Evolutionary conservation across 2,329 filamentous ascomycete species (phyloP).

Genomic region (Blumeria graminis): DNA sequence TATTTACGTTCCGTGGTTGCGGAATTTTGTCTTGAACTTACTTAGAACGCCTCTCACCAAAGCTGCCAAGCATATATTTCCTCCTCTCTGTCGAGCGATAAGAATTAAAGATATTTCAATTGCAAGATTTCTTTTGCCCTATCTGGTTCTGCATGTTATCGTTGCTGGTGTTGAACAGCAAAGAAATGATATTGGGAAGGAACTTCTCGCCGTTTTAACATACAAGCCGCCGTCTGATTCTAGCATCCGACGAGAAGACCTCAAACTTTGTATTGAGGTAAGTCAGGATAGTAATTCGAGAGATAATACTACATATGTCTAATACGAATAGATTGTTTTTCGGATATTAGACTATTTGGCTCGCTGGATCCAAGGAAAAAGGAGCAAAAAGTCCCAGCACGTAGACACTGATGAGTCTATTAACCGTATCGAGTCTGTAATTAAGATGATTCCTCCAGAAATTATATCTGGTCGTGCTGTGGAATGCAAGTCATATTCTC

Average conservation of each 20-base stretch:
- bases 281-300: conserved; percentile 9
- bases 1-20: conserved; percentile 61
- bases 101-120: conserved; percentile 69
- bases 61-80: conserved; percentile 56
- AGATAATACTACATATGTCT: neutral
- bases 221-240: conserved; percentile 25
- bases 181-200: conserved; percentile 36
- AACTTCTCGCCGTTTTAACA: conserved; percentile 52
- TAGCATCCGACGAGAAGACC: conserved; percentile 43
- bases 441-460: conserved; percentile 44
- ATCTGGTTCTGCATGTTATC: conserved; percentile 61
- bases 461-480: conserved; percentile 62
- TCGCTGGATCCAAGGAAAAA: conserved; percentile 58
- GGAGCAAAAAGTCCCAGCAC: conserved; percentile 5
- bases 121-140: conserved; percentile 71
- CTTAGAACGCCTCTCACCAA: conserved; percentile 52
- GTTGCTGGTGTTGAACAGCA: conserved; percentile 39
- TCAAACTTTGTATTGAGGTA: conserved; percentile 73
- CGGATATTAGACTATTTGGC: conserved; percentile 76
- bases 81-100: conserved; percentile 59
- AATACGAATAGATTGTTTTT: conserved; percentile 46
- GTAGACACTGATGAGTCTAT: conserved; percentile 23
- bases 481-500: conserved; percentile 81
- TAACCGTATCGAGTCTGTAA: conserved; percentile 43
- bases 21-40: conserved; percentile 57